A percentile compares a stretch with the other conserved stretches of the same genome.
Conservation (phyloP, 192 early-diverging fungal genomes). For the Jimgerdemannia lactiflua region DNA sequence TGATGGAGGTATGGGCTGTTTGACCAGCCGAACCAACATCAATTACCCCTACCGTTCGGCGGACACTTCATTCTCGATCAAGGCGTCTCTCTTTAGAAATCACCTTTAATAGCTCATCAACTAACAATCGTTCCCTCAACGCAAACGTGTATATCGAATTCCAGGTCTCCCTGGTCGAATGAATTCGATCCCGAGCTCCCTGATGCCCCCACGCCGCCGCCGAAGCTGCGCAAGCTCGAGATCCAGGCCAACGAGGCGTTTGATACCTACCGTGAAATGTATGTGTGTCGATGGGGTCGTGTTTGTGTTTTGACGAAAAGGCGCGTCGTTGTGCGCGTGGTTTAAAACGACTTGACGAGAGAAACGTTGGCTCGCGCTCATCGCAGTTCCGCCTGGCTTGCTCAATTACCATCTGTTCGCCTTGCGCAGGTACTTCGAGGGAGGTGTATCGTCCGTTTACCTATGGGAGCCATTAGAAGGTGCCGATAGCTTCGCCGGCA, state of each 20-base stretch:
- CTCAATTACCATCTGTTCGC: constrained; percentile 7
- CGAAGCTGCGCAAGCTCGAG: constrained; percentile 85
- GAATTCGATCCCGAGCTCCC: constrained; percentile 84
- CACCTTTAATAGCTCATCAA: not conserved
- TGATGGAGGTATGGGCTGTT: too few species aligned
- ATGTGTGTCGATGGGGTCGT: constrained; percentile 18
- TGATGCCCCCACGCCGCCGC: constrained; percentile 78
- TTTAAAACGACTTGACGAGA: not conserved
- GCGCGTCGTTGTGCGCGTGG: not conserved
- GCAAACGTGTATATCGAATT: constrained; percentile 4
- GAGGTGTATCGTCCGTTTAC: constrained; percentile 96
- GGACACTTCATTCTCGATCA: not conserved
- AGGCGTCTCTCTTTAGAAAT: not conserved
- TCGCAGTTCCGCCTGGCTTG: not conserved
- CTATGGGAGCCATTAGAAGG: constrained; percentile 82
- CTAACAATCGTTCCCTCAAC: not conserved
- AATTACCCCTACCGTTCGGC: not conserved
- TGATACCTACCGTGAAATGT: constrained; percentile 93
- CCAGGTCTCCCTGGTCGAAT: constrained; percentile 95
- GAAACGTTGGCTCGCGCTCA: not conserved
- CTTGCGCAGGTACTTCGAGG: constrained; percentile 72
- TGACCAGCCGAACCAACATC: too few species aligned
- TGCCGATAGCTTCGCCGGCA: constrained; percentile 87
- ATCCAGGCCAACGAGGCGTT: constrained; percentile 94
- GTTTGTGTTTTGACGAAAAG: not conserved